Conservation (phyloP, 2,329 filamentous ascomycete genomes). For the Purpureocillium takamizusanense region DNA sequence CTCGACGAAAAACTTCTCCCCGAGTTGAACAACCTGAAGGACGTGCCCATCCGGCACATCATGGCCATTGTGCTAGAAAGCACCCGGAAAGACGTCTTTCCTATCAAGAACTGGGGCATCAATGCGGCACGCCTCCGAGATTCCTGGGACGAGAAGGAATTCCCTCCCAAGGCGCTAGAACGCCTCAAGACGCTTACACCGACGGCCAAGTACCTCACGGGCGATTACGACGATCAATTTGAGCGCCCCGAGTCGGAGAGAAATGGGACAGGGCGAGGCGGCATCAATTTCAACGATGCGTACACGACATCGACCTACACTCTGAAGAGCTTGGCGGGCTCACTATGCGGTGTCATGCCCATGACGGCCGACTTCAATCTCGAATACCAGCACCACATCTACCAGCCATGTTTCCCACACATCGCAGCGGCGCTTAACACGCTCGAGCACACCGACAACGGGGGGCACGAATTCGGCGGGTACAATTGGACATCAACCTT, state of each 20-base stretch:
- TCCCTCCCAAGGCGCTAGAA: slow-evolving; percentile 21
- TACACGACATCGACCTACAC: slow-evolving; percentile 34
- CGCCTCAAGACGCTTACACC: slow-evolving; percentile 18
- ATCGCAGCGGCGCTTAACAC: slow-evolving; percentile 22
- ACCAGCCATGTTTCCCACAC: slow-evolving; percentile 34
- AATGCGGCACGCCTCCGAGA: slow-evolving; percentile 22
- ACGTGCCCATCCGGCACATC: slow-evolving; percentile 29
- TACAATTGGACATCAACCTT: slow-evolving; percentile 21
- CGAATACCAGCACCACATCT: slow-evolving; percentile 31
- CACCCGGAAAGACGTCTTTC: slow-evolving; percentile 33
- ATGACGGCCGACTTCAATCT: slow-evolving; percentile 32
- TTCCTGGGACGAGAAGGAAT: slow-evolving; percentile 20
- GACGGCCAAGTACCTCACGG: slow-evolving; percentile 21
- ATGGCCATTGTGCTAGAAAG: slow-evolving; percentile 32
- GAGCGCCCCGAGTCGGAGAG: slow-evolving; percentile 8
- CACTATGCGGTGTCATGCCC: slow-evolving; percentile 31
- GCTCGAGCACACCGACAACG: slow-evolving; percentile 4
- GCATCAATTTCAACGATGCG: slow-evolving; percentile 29
- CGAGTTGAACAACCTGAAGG: slow-evolving; percentile 15
- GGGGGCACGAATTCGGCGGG: slow-evolving; percentile 10
- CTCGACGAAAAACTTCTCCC: slow-evolving; percentile 21
- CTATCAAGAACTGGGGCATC: slow-evolving; percentile 27
- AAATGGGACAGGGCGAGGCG: slow-evolving; percentile 17
- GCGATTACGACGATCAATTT: slow-evolving; percentile 24
- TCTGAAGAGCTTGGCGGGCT: slow-evolving; percentile 30